Evolutionary conservation across 305 asterid species (phyloP).

Genomic region (Rubia tinctorum): DNA sequence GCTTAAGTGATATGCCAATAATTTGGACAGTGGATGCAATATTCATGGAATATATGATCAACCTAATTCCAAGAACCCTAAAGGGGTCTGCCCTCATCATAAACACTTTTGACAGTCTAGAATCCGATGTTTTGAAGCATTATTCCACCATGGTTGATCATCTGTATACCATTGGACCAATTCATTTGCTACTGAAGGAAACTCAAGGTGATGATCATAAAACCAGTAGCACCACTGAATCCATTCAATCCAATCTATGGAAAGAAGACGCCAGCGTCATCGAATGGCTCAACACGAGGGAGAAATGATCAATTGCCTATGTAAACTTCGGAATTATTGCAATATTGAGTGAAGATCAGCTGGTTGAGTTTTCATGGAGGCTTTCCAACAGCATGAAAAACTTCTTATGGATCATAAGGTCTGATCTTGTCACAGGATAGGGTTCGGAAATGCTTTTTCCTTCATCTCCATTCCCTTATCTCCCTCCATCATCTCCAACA

Average conservation of each 20-base stretch:
- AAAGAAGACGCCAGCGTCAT: constrained; percentile 9
- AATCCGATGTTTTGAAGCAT: constrained; percentile 5
- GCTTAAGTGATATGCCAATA: neutral
- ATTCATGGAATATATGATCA: neutral
- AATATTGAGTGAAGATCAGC: constrained; percentile 2
- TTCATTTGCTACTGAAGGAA: constrained; percentile 6
- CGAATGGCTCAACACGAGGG: constrained; percentile 12
- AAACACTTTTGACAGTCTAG: constrained; percentile 11
- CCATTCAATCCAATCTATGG: constrained; percentile 13
- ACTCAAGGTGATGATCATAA: neutral
- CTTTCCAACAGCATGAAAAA: constrained; percentile 12
- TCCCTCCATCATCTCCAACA: constrained; percentile 5
- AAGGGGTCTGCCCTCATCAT: constrained; percentile 12
- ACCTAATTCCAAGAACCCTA: neutral
- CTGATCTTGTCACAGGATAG: constrained; percentile 9
- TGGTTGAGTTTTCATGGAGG: constrained; percentile 18
- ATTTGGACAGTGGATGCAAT: constrained; percentile 5
- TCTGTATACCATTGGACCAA: constrained; percentile 15
- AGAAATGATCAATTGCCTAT: constrained; percentile 7
- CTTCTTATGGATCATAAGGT: constrained; percentile 19
- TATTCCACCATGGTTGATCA: constrained; percentile 17
- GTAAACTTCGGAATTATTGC: constrained; percentile 8
- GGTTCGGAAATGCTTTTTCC: neutral
- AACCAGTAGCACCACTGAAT: neutral
- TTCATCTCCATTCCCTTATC: constrained; percentile 7